These are phyloP conservation scores for Triglochin maritima DNA, from an alignment of 106 monocot genomes.

Conservation along the genomic window DNA sequence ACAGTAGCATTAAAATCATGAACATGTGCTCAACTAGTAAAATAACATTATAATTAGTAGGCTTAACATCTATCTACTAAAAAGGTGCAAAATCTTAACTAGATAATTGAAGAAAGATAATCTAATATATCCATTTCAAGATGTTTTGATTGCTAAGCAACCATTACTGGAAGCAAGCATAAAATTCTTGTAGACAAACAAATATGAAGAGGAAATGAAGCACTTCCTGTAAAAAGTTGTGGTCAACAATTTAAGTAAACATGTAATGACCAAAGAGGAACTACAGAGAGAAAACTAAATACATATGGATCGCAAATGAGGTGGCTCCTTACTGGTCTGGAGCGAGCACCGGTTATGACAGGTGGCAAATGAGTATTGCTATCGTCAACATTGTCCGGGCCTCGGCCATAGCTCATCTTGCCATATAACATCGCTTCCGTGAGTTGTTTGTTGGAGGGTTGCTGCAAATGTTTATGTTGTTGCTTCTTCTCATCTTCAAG, in stretches of 20 bases:
- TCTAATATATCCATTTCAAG: too few relatives aligned
- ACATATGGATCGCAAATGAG: not conserved
- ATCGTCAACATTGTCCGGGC: slow-evolving; percentile 37
- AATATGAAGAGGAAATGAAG: too few relatives aligned
- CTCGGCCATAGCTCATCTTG: slow-evolving; percentile 86
- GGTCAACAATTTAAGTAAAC: not conserved
- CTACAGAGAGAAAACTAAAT: not conserved
- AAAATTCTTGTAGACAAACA: too few relatives aligned
- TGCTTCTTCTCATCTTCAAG: slow-evolving; percentile 45
- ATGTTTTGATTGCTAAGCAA: too few relatives aligned
- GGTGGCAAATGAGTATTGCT: slow-evolving; percentile 46
- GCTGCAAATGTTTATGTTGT: slow-evolving; percentile 17
- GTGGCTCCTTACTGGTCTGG: slow-evolving; percentile 39
- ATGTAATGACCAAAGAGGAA: not conserved
- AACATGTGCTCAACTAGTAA: too few relatives aligned
- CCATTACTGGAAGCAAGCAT: too few relatives aligned
- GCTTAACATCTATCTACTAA: too few relatives aligned
- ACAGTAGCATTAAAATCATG: not conserved
- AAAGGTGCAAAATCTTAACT: too few relatives aligned
- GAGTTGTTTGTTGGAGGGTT: slow-evolving; percentile 34
- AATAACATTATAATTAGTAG: too few relatives aligned
- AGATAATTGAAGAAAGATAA: too few relatives aligned
- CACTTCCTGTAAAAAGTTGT: too few relatives aligned
- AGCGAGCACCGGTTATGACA: slow-evolving; percentile 49
- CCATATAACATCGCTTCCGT: slow-evolving; percentile 85